phyloP scores from a whole-genome alignment of 2,329 filamentous ascomycete genomes.

The Botryotinia convoluta region DNA sequence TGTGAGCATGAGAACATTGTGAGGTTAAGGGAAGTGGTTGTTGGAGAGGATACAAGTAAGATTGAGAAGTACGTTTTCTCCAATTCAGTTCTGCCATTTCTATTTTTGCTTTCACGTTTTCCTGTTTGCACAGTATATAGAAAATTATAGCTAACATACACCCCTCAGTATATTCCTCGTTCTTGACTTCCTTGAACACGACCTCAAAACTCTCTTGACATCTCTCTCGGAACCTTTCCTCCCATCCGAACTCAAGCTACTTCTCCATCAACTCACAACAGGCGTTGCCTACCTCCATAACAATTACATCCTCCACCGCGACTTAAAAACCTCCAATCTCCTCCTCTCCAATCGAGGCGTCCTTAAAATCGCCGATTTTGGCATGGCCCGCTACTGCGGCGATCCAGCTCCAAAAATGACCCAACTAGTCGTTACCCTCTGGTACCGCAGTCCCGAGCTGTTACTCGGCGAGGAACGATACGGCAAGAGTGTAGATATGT shows the following conservation, averaged over 20 bases:
- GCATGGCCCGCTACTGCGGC: slow-evolving; percentile 89
- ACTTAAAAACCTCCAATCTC: slow-evolving; percentile 91
- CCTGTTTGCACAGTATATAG: background rate
- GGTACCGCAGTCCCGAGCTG: slow-evolving; percentile 92
- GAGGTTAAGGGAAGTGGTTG: slow-evolving; percentile 75
- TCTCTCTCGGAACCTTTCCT: slow-evolving; percentile 94
- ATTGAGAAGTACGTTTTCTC: slow-evolving; percentile 51
- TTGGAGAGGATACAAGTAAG: slow-evolving; percentile 59
- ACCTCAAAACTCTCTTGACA: slow-evolving; percentile 87
- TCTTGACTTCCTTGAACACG: slow-evolving; percentile 97
- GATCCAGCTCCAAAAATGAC: slow-evolving; percentile 78
- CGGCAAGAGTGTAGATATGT: slow-evolving; percentile 79
- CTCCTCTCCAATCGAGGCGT: slow-evolving; percentile 92
- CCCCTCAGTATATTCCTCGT: slow-evolving; percentile 76
- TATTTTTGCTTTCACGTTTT: background rate
- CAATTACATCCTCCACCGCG: slow-evolving; percentile 88
- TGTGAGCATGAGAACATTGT: slow-evolving; percentile 83
- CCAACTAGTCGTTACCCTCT: slow-evolving; percentile 91
- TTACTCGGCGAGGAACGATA: slow-evolving; percentile 79
- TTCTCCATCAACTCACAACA: slow-evolving; percentile 77
- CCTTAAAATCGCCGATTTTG: slow-evolving; percentile 96
- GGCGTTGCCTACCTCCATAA: slow-evolving; percentile 84
- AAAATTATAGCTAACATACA: slow-evolving; percentile 25
- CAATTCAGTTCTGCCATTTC: slow-evolving; percentile 19
- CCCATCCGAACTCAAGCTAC: slow-evolving; percentile 86